These are phyloP conservation scores for Plasmodium billcollinsi DNA, from an alignment of 169 alveolate genomes.

Conservation along the genomic window DNA sequence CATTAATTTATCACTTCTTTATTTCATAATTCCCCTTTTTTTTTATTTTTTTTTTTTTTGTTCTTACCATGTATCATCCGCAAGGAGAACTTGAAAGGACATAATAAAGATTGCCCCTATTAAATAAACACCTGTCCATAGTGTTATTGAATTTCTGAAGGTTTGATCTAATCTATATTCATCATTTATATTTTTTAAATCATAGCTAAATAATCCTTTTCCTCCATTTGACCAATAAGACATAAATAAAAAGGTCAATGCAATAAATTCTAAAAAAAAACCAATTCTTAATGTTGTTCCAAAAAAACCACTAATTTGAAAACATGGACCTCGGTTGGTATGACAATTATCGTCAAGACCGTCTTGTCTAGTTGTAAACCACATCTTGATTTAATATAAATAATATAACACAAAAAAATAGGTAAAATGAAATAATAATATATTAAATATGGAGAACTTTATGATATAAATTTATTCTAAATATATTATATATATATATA, in stretches of 20 bases:
- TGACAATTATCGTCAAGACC: constrained; percentile 91
- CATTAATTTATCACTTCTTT: neutral
- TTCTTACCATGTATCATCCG: constrained; percentile 92
- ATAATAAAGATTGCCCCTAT: constrained; percentile 90
- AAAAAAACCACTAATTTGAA: constrained; percentile 85
- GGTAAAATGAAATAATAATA: neutral
- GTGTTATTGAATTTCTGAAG: constrained; percentile 84
- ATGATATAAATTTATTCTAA: neutral
- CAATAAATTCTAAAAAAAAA: constrained; percentile 86
- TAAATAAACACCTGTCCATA: constrained; percentile 88
- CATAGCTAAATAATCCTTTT: constrained; percentile 90
- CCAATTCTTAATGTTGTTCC: constrained; percentile 88
- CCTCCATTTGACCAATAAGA: constrained; percentile 89
- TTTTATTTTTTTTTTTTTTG: neutral
- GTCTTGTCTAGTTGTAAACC: constrained; percentile 92
- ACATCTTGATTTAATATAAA: constrained; percentile 79
- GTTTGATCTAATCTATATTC: constrained; percentile 87
- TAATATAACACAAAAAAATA: neutral
- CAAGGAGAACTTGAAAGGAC: constrained; percentile 92
- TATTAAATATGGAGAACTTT: too few relatives aligned
- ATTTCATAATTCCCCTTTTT: neutral
- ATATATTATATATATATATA: constrained; percentile 19
- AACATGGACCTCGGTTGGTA: constrained; percentile 90
- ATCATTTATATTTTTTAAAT: constrained; percentile 88
- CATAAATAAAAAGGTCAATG: constrained; percentile 87